Base-by-base conservation (phyloP, 2,329 filamentous ascomycete genomes). In the Nannizziopsis arthrosporioides region DNA sequence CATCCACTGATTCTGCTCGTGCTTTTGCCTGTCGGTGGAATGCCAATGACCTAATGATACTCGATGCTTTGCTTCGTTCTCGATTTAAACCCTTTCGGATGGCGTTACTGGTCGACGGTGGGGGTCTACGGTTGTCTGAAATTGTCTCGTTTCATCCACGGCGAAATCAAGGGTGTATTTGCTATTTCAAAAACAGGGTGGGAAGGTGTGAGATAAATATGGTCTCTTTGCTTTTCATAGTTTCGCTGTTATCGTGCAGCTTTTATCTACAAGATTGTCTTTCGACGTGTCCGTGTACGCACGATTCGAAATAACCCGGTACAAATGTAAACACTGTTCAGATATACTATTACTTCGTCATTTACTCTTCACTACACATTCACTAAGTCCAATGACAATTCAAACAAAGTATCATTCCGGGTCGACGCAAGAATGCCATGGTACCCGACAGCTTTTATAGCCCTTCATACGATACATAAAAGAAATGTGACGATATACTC, bases 81-180 rank as follows among this genome's bases (percentile, higher is more conserved):
- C 36, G 10, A 22, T 14, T 32, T 18, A 17, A 27, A 36, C n/a
- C 36, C 22, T 17, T 40, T 19, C 30, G 17, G 37, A 32, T 14
- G 45, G 45, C 45, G 45, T 47, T 47, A 36, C 1, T 41, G 27
- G 45, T 31, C 30, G 39, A 47, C 36, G 38, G 36, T 30, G 38
- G 45, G 32, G 7, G n/a, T n/a, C 17, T 18, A 27, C 2, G 27
- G 11, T 17, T 12, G 15, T 36, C 32, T n/a, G 35, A 9, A 30
- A 42, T 11, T 42, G 17, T 47, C 18, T 35, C 30, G 30, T 27
- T 47, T 37, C 31, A 15, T 35, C 38, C 27, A 17, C 10, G 38
- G 45, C 45, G 45, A 47, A 41, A 31, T 30, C 17, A 47, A 42
- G 45, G 45, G 22, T 47, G 35, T 4, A 38, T 39, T 8, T 34